phyloP scores from a whole-genome alignment of 495 filamentous ascomycete genomes.

The Elaphomyces granulatus region DNA sequence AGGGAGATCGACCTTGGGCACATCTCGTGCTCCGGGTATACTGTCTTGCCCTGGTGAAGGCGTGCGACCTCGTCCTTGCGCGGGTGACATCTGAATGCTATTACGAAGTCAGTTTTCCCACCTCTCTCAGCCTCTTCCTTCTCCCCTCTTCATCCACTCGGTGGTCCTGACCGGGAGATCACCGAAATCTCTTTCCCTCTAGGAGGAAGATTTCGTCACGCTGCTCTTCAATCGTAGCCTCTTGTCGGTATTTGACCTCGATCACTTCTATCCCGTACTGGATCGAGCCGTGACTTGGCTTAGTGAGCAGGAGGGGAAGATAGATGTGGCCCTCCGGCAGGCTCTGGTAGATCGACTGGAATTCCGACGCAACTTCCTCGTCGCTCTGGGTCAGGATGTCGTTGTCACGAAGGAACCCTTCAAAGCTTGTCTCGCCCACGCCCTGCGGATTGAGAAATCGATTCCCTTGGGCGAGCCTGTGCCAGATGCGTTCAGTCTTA shows the following conservation, averaged over 20 bases:
- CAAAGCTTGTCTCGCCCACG: slow-evolving; percentile 26
- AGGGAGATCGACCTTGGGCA: slow-evolving; percentile 34
- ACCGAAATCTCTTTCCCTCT: slow-evolving; percentile 9
- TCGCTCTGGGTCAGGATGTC: slow-evolving; percentile 32
- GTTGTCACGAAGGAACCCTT: slow-evolving; percentile 27
- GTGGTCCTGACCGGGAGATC: no score
- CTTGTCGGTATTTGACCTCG: slow-evolving; percentile 43
- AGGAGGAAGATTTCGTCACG: slow-evolving; percentile 95
- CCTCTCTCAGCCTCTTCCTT: no score
- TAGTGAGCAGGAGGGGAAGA: slow-evolving; percentile 25
- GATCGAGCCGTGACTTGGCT: slow-evolving; percentile 44
- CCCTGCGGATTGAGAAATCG: slow-evolving; percentile 40
- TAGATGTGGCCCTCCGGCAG: slow-evolving; percentile 35
- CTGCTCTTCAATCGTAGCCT: slow-evolving; percentile 75
- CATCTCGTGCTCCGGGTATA: slow-evolving; percentile 67
- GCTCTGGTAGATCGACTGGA: slow-evolving; percentile 50
- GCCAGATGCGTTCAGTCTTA: slow-evolving; percentile 69
- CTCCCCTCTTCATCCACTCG: slow-evolving; percentile 2
- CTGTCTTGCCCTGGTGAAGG: slow-evolving; percentile 70
- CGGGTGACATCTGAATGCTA: slow-evolving; percentile 64
- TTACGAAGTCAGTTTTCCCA: slow-evolving; percentile 58
- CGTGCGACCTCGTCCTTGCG: slow-evolving; percentile 64
- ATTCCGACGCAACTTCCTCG: slow-evolving; percentile 50
- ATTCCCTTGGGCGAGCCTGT: slow-evolving; percentile 49
- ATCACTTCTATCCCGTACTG: slow-evolving; percentile 44